phyloP scores from a whole-genome alignment of 352 stramenopile genomes.

The Phytophthora melonis region DNA sequence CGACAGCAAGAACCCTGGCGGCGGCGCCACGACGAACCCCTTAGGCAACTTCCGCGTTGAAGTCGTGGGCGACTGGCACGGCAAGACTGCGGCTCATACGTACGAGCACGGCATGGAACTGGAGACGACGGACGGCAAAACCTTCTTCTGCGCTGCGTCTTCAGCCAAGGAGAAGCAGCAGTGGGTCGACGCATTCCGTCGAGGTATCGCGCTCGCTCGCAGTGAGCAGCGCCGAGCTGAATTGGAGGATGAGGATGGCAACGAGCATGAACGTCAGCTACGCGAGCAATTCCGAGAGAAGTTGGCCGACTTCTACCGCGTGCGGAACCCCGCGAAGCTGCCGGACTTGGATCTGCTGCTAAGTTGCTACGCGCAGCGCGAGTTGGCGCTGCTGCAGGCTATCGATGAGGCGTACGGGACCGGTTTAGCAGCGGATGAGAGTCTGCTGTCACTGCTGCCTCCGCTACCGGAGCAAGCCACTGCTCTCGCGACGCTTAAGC shows the following conservation, averaged over 20 bases:
- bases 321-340: conserved; percentile 63
- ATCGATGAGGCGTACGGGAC: conserved; percentile 57
- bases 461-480: conserved; percentile 40
- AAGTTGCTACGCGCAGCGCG: conserved; percentile 54
- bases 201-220: conserved; percentile 51
- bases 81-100: conserved; percentile 60
- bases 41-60: conserved; percentile 55
- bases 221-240: conserved; percentile 19
- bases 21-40: conserved; percentile 33
- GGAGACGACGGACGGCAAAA: conserved; percentile 69
- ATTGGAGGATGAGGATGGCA: background rate
- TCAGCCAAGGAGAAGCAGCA: conserved; percentile 60
- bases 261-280: conserved; percentile 25
- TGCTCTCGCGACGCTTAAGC: conserved; percentile 46
- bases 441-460: conserved; percentile 44
- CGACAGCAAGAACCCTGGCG: conserved; percentile 59
- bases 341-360: conserved; percentile 58
- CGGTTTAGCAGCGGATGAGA: conserved; percentile 41
- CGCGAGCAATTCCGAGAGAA: conserved; percentile 48
- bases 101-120: conserved; percentile 77
- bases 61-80: conserved; percentile 74
- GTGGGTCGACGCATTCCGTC: conserved; percentile 72
- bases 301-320: conserved; percentile 61
- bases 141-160: conserved; percentile 77
- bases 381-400: conserved; percentile 57